Evolutionary conservation across 1,139 yeast species (phyloP), one percentile per base, ranked within the genome.

Genomic region (Pichia sp.): DNA sequence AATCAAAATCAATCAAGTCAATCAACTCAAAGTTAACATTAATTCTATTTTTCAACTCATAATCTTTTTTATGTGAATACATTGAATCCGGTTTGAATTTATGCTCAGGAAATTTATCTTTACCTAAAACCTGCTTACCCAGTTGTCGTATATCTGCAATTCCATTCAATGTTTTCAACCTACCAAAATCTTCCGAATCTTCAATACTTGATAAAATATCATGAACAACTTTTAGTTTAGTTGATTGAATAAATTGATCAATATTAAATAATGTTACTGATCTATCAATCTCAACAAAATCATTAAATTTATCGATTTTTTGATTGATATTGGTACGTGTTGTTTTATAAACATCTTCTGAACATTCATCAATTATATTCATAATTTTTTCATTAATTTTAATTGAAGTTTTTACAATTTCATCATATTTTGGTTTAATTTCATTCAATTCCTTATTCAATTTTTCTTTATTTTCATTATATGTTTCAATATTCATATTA

Each of bases 1-100:
- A 54, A 36, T 54, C 58, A 19, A 56, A 50, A 61, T 91, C 96
- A 64, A 91, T 74, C 60, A 90, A 83, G 67, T 93, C 98, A 19
- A 74, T 53, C 3, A 87, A 51, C 18, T 83, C 80, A 46, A 91
- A 76, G 39, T 79, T 76, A 39, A 81, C 79, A 56, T 77, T 73
- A 46, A 91, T 71, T 48, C 79, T 74, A 58, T 84, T 81, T 42
- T 81, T 77, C 43, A 83, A 70, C 22, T 53, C 49, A 7, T 77
- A 68, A 62, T 93, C 96, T 46, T 77, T 79, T 53, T 77, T 76
- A 60, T 91, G 81, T 3, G 89, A 79, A 61, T 90, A 93, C 99
- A 93, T 93, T 48, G 86, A 76, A 29, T 82, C 85, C 18, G 87
- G 79, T 53, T 87, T 81, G 70, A 93, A 91, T 13, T 77, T 78